A percentile compares a stretch with the other conserved stretches of the same genome.
These are phyloP conservation scores for Yamadazyma atlantica DNA, from an alignment of 1,139 yeast genomes.

Conservation along the genomic window DNA sequence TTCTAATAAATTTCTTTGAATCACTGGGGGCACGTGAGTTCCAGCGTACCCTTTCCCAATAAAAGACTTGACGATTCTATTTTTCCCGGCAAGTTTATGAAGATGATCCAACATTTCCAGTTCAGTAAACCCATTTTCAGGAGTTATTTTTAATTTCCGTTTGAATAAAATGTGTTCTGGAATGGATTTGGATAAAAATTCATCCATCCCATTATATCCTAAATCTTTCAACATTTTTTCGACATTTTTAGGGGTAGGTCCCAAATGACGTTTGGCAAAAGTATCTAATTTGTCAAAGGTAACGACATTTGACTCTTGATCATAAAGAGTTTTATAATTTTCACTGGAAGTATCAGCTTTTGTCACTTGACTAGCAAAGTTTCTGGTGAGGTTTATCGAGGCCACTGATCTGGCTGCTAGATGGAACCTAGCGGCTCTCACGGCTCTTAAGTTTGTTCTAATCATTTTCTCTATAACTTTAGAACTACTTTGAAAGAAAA, in stretches of 20 bases:
- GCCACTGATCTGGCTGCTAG: background rate
- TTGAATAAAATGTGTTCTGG: constrained; percentile 74
- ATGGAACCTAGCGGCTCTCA: background rate
- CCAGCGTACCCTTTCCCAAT: constrained; percentile 97
- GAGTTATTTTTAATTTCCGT: constrained; percentile 62
- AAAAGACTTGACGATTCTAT: constrained; percentile 66
- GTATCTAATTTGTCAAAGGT: constrained; percentile 60
- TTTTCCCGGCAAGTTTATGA: constrained; percentile 68
- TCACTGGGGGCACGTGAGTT: constrained; percentile 85
- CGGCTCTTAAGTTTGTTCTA: background rate
- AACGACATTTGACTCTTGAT: constrained; percentile 30
- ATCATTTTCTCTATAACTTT: too few relatives aligned
- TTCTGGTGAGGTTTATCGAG: background rate
- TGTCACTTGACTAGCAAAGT: background rate
- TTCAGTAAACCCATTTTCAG: constrained; percentile 76
- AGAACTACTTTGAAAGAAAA: too few relatives aligned
- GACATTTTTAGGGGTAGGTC: constrained; percentile 70
- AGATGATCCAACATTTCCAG: constrained; percentile 74
- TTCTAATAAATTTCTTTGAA: constrained; percentile 88
- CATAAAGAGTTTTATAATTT: constrained; percentile 40
- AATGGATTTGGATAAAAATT: constrained; percentile 70
- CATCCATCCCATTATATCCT: constrained; percentile 66
- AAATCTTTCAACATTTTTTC: constrained; percentile 61
- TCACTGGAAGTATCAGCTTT: constrained; percentile 50
- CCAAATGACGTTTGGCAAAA: constrained; percentile 87